Base-by-base conservation (phyloP, 2,329 filamentous ascomycete species). In the Aspergillus piperis region DNA sequence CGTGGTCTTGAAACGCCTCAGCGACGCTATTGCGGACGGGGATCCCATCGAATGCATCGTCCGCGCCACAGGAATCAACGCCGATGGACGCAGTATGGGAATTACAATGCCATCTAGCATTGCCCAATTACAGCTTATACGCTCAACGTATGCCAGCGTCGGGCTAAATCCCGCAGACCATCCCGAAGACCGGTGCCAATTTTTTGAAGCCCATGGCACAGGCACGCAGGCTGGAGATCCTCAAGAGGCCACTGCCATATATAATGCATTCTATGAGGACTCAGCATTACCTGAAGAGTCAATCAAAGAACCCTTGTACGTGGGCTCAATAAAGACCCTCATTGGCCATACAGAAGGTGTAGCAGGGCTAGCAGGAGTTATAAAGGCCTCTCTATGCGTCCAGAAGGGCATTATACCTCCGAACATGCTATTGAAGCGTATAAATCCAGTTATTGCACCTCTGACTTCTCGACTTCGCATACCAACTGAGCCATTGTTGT, bases 1-100 rank as follows among this genome's bases (percentile, higher is more conserved):
- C 0, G 63, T 87, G 0, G 70, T 86, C 0, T 63, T 88, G 0
- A 87, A 87, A 67, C 73, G 69, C 1, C 66, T 87, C 1, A 71
- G 68, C 5, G 69, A 76, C 1, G 86, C 86, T 0, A 58, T 87
- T 3, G 69, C 60, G 0, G 78, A 82, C 64, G 77, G 77, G 0
- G 81, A 83, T 61, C 65, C 74, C 3, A 79, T 84, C 27, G 74
- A 80, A 36, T 74, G 74, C 44, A 65, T 78, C 5, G 68, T 78
- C 25, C 71, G 75, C 0, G 73, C 69, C 30, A 73, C 71, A 1
- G 70, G 67, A 5, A 66, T 74, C 23, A 78, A 78, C 56, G 69
- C 73, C 50, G 76, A 78, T 59, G 76, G 76, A 3, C 66, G 68
- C 8, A 75, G 72, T 2, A 67, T 64, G 36, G 74, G 74, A 6